phyloP scores from a whole-genome alignment of 2,329 filamentous ascomycete genomes.

The Westerdykella ornata region DNA sequence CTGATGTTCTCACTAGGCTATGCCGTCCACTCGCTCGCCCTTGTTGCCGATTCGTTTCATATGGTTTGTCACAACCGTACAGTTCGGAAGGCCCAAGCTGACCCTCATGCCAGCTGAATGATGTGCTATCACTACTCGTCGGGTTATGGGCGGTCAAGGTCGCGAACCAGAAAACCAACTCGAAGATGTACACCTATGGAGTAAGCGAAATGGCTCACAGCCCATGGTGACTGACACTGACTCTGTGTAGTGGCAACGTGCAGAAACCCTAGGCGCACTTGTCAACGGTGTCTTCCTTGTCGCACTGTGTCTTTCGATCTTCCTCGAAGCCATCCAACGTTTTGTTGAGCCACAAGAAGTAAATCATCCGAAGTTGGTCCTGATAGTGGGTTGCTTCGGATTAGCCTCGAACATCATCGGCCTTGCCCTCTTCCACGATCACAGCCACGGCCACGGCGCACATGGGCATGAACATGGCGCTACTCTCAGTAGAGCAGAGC shows the following conservation, averaged over 20 bases:
- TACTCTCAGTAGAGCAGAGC: conserved; percentile 41
- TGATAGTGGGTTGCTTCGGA: conserved; percentile 65
- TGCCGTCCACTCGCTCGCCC: conserved; percentile 79
- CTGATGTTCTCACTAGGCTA: conserved; percentile 51
- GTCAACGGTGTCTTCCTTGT: conserved; percentile 98
- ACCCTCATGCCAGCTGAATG: conserved; percentile 64
- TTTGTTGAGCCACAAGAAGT: conserved; percentile 89
- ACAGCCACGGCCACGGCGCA: conserved; percentile 35
- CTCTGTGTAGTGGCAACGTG: conserved; percentile 72
- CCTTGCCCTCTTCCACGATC: conserved; percentile 16
- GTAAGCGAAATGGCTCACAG: conserved; percentile 47
- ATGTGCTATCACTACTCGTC: conserved; percentile 89
- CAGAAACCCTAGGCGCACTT: conserved; percentile 90
- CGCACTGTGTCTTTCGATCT: conserved; percentile 90
- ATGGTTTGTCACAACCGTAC: conserved; percentile 57
- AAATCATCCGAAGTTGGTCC: conserved; percentile 73
- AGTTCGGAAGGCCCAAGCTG: conserved; percentile 6
- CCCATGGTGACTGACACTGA: conserved; percentile 12
- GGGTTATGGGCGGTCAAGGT: conserved; percentile 93
- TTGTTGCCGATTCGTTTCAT: conserved; percentile 96
- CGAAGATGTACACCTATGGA: conserved; percentile 91
- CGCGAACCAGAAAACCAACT: conserved; percentile 69
- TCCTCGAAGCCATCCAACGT: conserved; percentile 87
- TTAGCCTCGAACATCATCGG: conserved; percentile 58
- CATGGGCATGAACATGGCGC: conserved; percentile 45